Conservation (phyloP, 1,284 basidiomycete genomes). For the Macrocystidia cucumis region DNA sequence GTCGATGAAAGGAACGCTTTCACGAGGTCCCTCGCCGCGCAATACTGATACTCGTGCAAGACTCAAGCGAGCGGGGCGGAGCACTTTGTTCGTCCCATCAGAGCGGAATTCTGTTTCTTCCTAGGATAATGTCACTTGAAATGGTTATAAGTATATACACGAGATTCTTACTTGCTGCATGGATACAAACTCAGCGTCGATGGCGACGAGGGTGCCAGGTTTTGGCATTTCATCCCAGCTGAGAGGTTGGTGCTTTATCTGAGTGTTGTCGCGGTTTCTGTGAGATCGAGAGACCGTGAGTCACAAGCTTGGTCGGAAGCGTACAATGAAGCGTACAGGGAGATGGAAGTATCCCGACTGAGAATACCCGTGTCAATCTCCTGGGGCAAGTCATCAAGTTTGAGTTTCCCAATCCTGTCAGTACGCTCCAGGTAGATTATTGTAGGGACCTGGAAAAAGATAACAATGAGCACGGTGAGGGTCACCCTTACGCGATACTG, state of each 20-base stretch:
- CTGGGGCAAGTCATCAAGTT: constrained; percentile 62
- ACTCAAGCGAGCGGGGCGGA: constrained; percentile 87
- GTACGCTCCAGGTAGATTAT: constrained; percentile 83
- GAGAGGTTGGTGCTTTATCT: constrained; percentile 77
- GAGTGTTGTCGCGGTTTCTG: constrained; percentile 68
- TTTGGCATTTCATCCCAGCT: constrained; percentile 73
- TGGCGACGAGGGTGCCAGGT: constrained; percentile 85
- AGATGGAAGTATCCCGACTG: constrained; percentile 82
- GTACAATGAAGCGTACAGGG: constrained; percentile 45
- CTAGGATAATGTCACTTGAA: constrained; percentile 24
- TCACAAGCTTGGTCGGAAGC: not conserved
- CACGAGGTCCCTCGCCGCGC: constrained; percentile 73
- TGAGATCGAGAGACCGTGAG: constrained; percentile 5
- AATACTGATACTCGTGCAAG: constrained; percentile 94
- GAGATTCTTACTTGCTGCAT: constrained; percentile 70
- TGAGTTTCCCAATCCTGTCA: constrained; percentile 51
- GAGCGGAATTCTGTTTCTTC: constrained; percentile 95
- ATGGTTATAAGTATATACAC: no score
- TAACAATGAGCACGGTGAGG: constrained; percentile 2
- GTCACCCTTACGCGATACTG: constrained; percentile 19
- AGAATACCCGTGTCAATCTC: constrained; percentile 72
- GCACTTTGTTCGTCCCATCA: constrained; percentile 89
- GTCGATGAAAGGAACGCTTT: constrained; percentile 91
- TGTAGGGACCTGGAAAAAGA: constrained; percentile 63
- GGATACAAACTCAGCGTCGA: constrained; percentile 97